A percentile compares a stretch with the other conserved stretches of the same genome.
Conservation (phyloP, 371 early-diverging fungal genomes). For the Ecytonucleospora hepatopenaei region DNA sequence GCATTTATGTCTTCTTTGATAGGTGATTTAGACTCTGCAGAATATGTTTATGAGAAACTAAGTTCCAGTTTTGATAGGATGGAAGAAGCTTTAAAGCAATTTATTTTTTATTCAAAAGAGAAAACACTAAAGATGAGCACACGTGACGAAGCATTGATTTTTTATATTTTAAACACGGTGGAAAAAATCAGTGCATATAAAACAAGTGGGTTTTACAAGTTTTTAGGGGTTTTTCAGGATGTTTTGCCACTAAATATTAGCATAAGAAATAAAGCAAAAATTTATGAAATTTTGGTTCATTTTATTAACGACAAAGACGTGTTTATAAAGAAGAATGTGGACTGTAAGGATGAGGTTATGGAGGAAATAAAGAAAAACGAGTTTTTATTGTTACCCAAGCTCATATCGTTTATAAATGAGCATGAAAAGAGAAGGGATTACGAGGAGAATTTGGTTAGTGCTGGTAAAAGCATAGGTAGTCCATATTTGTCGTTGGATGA, state of each 20-base stretch:
- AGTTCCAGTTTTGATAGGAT: slow-evolving; percentile 10
- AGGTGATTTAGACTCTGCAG: slow-evolving; percentile 13
- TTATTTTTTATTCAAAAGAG: slow-evolving; percentile 3
- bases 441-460: neutral
- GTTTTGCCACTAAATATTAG: slow-evolving; percentile 1
- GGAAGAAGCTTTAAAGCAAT: slow-evolving; percentile 21
- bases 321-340: slow-evolving; percentile 14
- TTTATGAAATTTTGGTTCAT: slow-evolving; percentile 29
- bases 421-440: neutral
- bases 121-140: slow-evolving; percentile 26
- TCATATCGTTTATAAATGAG: slow-evolving; percentile 30
- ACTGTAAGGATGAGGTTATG: slow-evolving; percentile 35
- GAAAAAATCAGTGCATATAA: slow-evolving; percentile 20
- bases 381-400: slow-evolving; percentile 14
- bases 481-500: neutral
- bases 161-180: slow-evolving; percentile 27
- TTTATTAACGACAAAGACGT: slow-evolving; percentile 41
- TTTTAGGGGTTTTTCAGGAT: slow-evolving; percentile 31
- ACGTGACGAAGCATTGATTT: slow-evolving; percentile 30
- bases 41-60: slow-evolving; percentile 22
- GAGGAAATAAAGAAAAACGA: slow-evolving; percentile 11
- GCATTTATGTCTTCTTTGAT: slow-evolving; percentile 41
- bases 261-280: slow-evolving; percentile 16
- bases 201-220: slow-evolving; percentile 25
- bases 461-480: neutral